These are phyloP conservation scores for Kazachstania martiniae DNA, from an alignment of 805 yeast genomes.

Conservation along the genomic window DNA sequence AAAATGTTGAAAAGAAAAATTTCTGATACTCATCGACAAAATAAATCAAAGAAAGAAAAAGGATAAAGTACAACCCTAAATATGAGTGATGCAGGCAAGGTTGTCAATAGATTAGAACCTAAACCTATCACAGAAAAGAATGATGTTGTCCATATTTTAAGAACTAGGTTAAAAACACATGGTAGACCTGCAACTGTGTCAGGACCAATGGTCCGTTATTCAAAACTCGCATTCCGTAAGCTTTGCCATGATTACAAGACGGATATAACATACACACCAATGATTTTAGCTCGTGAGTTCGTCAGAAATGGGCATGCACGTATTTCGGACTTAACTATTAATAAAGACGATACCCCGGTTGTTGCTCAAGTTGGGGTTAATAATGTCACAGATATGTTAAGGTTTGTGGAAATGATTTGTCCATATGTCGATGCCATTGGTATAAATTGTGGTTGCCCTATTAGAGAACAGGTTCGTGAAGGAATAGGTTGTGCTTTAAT, in stretches of 20 bases:
- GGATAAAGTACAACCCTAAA: too few species aligned
- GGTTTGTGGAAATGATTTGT: slow-evolving; percentile 80
- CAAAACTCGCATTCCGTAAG: slow-evolving; percentile 85
- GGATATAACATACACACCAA: slow-evolving; percentile 87
- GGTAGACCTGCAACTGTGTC: slow-evolving; percentile 52
- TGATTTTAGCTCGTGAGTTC: slow-evolving; percentile 93
- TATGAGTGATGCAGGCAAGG: too few species aligned
- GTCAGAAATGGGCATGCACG: slow-evolving; percentile 78
- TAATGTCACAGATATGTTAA: slow-evolving; percentile 66
- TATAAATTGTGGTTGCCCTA: slow-evolving; percentile 95
- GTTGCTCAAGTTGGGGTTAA: slow-evolving; percentile 88
- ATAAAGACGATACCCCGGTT: slow-evolving; percentile 53
- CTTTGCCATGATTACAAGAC: slow-evolving; percentile 60
- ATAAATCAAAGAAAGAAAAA: neutral
- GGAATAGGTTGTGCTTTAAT: slow-evolving; percentile 96
- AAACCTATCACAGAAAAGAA: too few species aligned
- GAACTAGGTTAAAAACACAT: slow-evolving; percentile 32
- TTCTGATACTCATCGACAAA: neutral
- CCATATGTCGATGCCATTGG: slow-evolving; percentile 93
- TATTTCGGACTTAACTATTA: slow-evolving; percentile 74
- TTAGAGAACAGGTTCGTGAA: slow-evolving; percentile 85
- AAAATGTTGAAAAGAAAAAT: neutral
- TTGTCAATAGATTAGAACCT: slow-evolving; percentile 1
- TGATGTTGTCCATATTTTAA: slow-evolving; percentile 40
- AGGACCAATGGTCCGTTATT: slow-evolving; percentile 97